Percentiles rank a stretch among this genome's conserved stretches.
These are phyloP conservation scores for Nakataea oryzae DNA, from an alignment of 2,329 filamentous ascomycete species.

Conservation along the genomic window DNA sequence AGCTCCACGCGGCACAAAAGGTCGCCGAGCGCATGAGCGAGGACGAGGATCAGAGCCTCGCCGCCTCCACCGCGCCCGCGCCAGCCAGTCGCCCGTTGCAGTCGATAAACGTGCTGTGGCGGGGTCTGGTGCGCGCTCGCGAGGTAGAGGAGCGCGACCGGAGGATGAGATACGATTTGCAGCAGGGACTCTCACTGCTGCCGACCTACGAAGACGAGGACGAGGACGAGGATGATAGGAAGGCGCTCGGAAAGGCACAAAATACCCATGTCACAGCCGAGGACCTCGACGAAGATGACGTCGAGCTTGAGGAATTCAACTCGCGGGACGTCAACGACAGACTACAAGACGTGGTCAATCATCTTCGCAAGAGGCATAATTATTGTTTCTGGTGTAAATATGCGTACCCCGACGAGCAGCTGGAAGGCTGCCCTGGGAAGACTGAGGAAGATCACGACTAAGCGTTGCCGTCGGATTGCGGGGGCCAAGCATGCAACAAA, in stretches of 20 bases:
- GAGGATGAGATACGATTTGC: slow-evolving; percentile 53
- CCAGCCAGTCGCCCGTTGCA: slow-evolving; percentile 37
- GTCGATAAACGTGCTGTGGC: slow-evolving; percentile 68
- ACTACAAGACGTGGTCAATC: slow-evolving; percentile 53
- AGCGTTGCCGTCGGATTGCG: no score
- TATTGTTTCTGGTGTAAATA: slow-evolving; percentile 99
- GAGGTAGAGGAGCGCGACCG: slow-evolving; percentile 60
- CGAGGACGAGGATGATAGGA: slow-evolving; percentile 62
- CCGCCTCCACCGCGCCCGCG: background rate
- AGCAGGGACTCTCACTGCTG: slow-evolving; percentile 42
- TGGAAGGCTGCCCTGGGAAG: slow-evolving; percentile 84
- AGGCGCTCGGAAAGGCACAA: slow-evolving; percentile 58
- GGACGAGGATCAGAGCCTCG: slow-evolving; percentile 24
- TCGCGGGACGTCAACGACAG: slow-evolving; percentile 55
- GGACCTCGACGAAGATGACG: slow-evolving; percentile 67
- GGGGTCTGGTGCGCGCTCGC: slow-evolving; percentile 60
- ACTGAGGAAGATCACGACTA: slow-evolving; percentile 71
- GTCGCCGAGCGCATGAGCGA: slow-evolving; percentile 68
- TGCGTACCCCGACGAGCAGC: slow-evolving; percentile 57
- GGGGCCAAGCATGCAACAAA: no score
- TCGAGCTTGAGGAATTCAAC: slow-evolving; percentile 72
- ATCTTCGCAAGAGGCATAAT: slow-evolving; percentile 58
- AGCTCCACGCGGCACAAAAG: slow-evolving; percentile 69
- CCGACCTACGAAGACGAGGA: slow-evolving; percentile 59
- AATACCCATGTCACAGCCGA: slow-evolving; percentile 52